These are phyloP conservation scores for Septoria petroselini DNA, from an alignment of 2,329 filamentous ascomycete genomes.

Conservation along the genomic window DNA sequence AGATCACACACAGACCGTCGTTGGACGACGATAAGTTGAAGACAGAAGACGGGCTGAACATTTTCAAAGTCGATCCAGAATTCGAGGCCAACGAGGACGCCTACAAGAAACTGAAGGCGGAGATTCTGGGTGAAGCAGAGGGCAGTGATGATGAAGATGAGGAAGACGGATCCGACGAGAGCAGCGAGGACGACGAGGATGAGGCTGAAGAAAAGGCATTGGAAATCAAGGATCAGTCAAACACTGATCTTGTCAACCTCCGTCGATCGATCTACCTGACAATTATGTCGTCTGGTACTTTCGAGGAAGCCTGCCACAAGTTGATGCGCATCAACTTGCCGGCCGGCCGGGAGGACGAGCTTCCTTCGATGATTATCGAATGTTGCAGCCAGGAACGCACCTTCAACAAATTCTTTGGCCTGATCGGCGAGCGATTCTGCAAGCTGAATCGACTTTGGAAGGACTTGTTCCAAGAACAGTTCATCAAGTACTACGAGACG, in stretches of 20 bases:
- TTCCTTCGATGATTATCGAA: conserved; percentile 96
- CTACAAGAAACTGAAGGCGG: conserved; percentile 85
- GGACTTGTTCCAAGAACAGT: conserved; percentile 85
- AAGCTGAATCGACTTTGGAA: conserved; percentile 95
- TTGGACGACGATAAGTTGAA: conserved; percentile 78
- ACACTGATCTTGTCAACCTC: conserved; percentile 90
- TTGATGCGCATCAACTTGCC: conserved; percentile 85
- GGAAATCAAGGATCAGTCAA: conserved; percentile 97
- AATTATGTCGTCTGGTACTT: conserved; percentile 93
- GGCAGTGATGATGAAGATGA: conserved; percentile 80
- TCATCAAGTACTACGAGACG: conserved; percentile 91
- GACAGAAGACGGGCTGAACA: conserved; percentile 81
- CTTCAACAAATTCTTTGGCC: conserved; percentile 94
- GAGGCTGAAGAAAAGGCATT: conserved; percentile 73
- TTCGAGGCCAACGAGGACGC: conserved; percentile 89
- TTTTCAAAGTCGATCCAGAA: conserved; percentile 89
- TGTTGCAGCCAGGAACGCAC: conserved; percentile 95
- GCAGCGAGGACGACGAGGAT: conserved; percentile 51
- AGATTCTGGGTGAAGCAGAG: conserved; percentile 78
- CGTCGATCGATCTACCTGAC: conserved; percentile 94
- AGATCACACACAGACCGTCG: conserved; percentile 84
- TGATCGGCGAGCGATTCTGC: conserved; percentile 91
- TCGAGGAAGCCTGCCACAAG: conserved; percentile 96
- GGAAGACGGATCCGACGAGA: conserved; percentile 52
- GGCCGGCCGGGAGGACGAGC: conserved; percentile 77